Evolutionary conservation across 2,329 filamentous ascomycete genomes (phyloP), one percentile per base, ranked within the genome.

Genomic region (Blastomyces emzantsi): DNA sequence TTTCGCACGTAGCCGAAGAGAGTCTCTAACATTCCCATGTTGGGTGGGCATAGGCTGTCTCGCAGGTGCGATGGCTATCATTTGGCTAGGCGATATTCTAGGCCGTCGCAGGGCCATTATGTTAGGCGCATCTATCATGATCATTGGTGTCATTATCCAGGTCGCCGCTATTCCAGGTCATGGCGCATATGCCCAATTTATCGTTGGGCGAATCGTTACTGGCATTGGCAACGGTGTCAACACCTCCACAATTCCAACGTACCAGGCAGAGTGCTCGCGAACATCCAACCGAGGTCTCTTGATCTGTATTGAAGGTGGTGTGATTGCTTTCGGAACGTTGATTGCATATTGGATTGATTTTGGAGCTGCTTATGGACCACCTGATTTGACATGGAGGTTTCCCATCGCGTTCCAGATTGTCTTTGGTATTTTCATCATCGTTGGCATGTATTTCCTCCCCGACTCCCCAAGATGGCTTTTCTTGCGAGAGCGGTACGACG

Each of bases 281-380:
- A 78, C 82, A 0, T 79, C 78, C 64, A 84, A 83, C 70, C 78
- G 83, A 59, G 83, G 83, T 57, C 78, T 83, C 22, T 73, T 85
- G 52, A 83, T 85, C 66, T 83, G 82, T 68, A 82, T 85, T 64
- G 82, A 78, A 69, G 79, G 76, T 64, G 79, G 77, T 60, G 70
- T 75, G 25, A 77, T 80, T 25, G 76, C 78, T 2, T 75, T 79
- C 58, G 78, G 78, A 15, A 78, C 76, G 0, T 68, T 79, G 7
- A 78, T 80, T 58, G 76, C 77, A 1, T 79, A 79, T 69, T 80
- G 77, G 77, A 73, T 77, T 63, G 76, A 78, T 56, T 79, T 75
- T 62, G 77, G 76, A 45, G 73, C 69, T 22, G 66, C 61, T 4
- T 72, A 70, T 58, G 64, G 54, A 5, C 47, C 58, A 2, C 47